phyloP scores from a whole-genome alignment of 441 rosid species.

The Biscutella laevigata region DNA sequence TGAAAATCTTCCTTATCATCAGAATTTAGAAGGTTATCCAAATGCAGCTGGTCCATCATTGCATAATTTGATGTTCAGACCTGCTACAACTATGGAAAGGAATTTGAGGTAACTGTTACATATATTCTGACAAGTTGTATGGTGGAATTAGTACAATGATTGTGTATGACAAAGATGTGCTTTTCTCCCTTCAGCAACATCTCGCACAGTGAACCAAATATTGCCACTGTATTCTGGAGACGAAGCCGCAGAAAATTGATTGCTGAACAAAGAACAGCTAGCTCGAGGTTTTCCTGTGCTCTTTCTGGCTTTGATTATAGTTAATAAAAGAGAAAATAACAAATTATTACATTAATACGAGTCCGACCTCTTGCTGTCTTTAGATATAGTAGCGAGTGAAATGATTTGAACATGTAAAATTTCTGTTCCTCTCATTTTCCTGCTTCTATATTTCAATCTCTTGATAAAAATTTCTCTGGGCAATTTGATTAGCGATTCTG shows the following conservation, averaged over 20 bases:
- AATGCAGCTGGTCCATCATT: conserved; percentile 57
- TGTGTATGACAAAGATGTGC: conserved; percentile 7
- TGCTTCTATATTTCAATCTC: neutral
- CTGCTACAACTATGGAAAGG: conserved; percentile 50
- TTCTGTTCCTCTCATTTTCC: neutral
- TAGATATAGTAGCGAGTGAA: neutral
- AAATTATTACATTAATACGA: neutral
- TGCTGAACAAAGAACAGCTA: conserved; percentile 97
- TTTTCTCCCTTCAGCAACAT: conserved; percentile 41
- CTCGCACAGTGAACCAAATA: conserved; percentile 94
- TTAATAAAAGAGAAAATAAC: neutral
- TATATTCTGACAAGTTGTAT: conserved; percentile 5
- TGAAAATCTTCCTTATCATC: conserved; percentile 56
- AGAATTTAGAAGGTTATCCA: conserved; percentile 60
- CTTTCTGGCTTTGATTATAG: conserved; percentile 15
- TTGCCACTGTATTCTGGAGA: conserved; percentile 80
- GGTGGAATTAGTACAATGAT: conserved; percentile 4
- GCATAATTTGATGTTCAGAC: conserved; percentile 62
- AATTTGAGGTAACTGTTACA: conserved; percentile 50
- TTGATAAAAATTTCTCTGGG: neutral
- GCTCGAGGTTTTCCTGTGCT: conserved; percentile 68
- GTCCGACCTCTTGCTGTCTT: neutral
- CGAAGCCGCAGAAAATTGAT: conserved; percentile 94
- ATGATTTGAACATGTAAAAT: neutral
- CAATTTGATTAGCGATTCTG: neutral